Percentiles rank a stretch among this genome's conserved stretches.
These are phyloP conservation scores for Lasiodiplodia sp. DNA, from an alignment of 2,329 filamentous ascomycete genomes.

Conservation along the genomic window DNA sequence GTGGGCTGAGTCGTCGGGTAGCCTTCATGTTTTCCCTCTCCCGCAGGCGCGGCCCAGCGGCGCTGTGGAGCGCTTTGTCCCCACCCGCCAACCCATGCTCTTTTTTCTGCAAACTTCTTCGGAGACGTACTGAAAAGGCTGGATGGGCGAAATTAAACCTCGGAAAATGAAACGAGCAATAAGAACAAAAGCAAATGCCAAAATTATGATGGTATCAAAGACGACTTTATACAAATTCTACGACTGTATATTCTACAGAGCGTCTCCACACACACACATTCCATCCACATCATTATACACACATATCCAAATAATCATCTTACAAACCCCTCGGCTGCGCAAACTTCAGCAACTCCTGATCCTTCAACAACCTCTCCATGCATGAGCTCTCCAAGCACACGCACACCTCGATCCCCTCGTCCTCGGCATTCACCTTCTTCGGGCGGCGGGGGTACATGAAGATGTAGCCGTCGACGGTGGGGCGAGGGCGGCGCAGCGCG, in stretches of 20 bases:
- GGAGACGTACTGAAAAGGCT: too few relatives aligned
- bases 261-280: neutral
- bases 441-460: conserved; percentile 34
- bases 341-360: conserved; percentile 35
- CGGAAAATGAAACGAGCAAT: too few relatives aligned
- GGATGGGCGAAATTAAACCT: too few relatives aligned
- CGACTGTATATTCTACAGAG: too few relatives aligned
- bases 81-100: too few relatives aligned
- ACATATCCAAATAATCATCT: neutral
- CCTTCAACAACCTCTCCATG: conserved; percentile 33
- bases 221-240: too few relatives aligned
- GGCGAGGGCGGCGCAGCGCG: conserved; percentile 33
- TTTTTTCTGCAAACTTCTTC: too few relatives aligned
- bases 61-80: too few relatives aligned
- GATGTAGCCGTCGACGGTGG: conserved; percentile 34
- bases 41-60: too few relatives aligned
- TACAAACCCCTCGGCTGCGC: conserved; percentile 16
- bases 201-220: too few relatives aligned
- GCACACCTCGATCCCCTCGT: conserved; percentile 36
- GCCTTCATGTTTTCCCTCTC: neutral
- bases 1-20: neutral
- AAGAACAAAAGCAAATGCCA: too few relatives aligned
- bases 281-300: neutral
- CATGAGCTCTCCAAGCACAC: conserved; percentile 32
- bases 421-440: conserved; percentile 18